These are phyloP conservation scores for Aspergillus tanneri DNA, from an alignment of 2,329 filamentous ascomycete genomes.

Conservation along the genomic window DNA sequence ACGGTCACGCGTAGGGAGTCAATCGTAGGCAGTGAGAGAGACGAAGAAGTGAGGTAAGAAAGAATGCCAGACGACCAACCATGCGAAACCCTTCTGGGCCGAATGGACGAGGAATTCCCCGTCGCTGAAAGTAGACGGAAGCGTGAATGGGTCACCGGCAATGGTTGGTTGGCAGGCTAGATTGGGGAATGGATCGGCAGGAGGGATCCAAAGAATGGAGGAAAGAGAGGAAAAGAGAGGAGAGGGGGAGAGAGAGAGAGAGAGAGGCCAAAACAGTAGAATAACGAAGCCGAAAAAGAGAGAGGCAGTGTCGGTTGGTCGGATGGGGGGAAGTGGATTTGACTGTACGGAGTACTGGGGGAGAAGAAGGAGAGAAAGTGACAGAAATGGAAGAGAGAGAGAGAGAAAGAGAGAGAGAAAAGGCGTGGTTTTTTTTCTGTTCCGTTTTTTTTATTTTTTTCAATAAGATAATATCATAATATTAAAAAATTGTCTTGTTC, in stretches of 20 bases:
- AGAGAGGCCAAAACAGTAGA: not conserved
- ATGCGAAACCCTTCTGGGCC: slow-evolving; percentile 12
- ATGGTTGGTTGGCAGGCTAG: slow-evolving; percentile 5
- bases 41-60: slow-evolving; percentile 16
- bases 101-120: slow-evolving; percentile 5
- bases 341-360: too few species aligned
- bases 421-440: not conserved
- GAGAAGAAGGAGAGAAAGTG: not conserved
- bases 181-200: slow-evolving; percentile 39
- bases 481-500: not conserved
- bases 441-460: not conserved
- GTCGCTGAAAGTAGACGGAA: not conserved
- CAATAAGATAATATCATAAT: not conserved
- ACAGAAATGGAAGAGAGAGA: slow-evolving; percentile 4
- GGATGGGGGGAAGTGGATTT: too few species aligned
- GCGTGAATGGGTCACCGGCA: not conserved
- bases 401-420: not conserved
- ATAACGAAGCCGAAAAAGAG: not conserved
- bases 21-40: too few species aligned
- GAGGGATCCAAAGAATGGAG: slow-evolving; percentile 34
- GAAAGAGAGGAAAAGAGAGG: slow-evolving; percentile 3
- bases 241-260: not conserved
- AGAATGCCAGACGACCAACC: slow-evolving; percentile 22
- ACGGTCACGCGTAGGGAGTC: too few species aligned
- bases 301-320: too few species aligned